Evolutionary conservation across 257 asterid species (phyloP).

Genomic region (Plantago elongata): DNA sequence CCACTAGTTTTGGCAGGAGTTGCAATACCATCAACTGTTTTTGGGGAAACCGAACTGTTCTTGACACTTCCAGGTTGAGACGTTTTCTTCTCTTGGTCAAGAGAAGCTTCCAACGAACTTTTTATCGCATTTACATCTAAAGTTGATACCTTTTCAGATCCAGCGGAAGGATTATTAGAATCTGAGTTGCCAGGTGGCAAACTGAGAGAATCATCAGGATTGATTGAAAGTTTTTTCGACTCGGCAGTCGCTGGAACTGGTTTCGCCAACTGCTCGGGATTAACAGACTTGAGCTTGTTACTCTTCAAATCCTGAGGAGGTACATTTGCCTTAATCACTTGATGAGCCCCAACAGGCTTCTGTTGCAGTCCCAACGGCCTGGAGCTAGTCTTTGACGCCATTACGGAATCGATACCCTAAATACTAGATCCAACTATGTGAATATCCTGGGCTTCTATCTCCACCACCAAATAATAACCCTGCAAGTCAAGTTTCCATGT

Average conservation of each 20-base stretch:
- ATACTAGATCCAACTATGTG: conserved; percentile 10
- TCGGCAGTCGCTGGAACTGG: conserved; percentile 11
- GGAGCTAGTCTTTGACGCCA: conserved; percentile 62
- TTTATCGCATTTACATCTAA: conserved; percentile 24
- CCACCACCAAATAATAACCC: conserved; percentile 14
- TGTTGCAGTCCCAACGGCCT: conserved; percentile 34
- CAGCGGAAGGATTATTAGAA: conserved; percentile 24
- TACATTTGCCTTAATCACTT: conserved; percentile 32
- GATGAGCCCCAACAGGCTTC: conserved; percentile 31
- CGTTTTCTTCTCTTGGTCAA: conserved; percentile 39
- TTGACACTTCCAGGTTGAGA: conserved; percentile 36
- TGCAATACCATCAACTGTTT: conserved; percentile 44
- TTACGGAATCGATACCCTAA: conserved; percentile 19
- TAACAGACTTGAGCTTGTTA: conserved; percentile 30
- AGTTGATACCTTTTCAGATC: conserved; percentile 1
- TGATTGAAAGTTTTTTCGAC: conserved; percentile 17
- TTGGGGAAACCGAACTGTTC: conserved; percentile 34
- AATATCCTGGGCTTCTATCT: conserved; percentile 2
- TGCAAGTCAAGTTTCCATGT: conserved; percentile 11
- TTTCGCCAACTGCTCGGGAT: conserved; percentile 31
- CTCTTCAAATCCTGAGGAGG: conserved; percentile 36
- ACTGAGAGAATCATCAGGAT: conserved; percentile 14
- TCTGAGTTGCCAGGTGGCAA: conserved; percentile 22
- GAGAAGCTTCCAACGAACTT: conserved; percentile 27
- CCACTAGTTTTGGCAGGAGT: conserved; percentile 50